phyloP scores from a whole-genome alignment of 495 filamentous ascomycete species.

The Penicillium daleae region DNA sequence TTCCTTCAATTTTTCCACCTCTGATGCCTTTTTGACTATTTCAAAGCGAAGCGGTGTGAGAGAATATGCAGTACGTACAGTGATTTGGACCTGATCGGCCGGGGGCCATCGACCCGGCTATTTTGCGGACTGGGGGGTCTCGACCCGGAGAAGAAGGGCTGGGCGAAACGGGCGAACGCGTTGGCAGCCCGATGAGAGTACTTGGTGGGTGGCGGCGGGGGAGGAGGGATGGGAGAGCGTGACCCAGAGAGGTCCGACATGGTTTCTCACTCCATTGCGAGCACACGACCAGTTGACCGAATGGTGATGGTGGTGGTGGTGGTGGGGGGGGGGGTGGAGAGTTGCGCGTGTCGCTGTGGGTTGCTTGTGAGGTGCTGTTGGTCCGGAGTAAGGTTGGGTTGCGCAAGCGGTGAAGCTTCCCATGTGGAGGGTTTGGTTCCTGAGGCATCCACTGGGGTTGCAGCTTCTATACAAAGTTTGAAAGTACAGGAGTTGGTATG shows the following conservation, averaged over 20 bases:
- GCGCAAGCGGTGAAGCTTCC: constrained; percentile 28
- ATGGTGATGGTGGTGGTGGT: constrained; percentile 18
- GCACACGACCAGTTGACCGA: constrained; percentile 37
- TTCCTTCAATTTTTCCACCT: neutral
- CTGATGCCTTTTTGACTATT: neutral
- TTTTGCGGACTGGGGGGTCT: constrained; percentile 57
- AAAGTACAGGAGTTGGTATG: too few species aligned
- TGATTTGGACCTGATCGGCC: constrained; percentile 48
- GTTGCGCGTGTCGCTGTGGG: neutral
- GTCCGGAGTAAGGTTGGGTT: constrained; percentile 4
- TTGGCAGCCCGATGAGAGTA: constrained; percentile 56
- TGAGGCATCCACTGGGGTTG: neutral
- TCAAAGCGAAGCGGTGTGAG: constrained; percentile 29
- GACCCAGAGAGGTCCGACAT: constrained; percentile 52
- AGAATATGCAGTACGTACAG: constrained; percentile 35
- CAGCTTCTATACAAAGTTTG: neutral
- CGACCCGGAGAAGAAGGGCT: constrained; percentile 59
- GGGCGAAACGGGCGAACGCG: constrained; percentile 60
- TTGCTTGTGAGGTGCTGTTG: constrained; percentile 13
- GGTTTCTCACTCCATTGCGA: constrained; percentile 33
- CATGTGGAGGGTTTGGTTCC: neutral
- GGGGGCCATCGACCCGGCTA: constrained; percentile 41
- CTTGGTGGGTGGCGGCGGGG: constrained; percentile 56
- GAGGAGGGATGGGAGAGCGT: constrained; percentile 45
- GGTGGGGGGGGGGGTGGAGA: constrained; percentile 9